phyloP scores from a whole-genome alignment of 768 basidiomycete species.

The Ramaria rubella region DNA sequence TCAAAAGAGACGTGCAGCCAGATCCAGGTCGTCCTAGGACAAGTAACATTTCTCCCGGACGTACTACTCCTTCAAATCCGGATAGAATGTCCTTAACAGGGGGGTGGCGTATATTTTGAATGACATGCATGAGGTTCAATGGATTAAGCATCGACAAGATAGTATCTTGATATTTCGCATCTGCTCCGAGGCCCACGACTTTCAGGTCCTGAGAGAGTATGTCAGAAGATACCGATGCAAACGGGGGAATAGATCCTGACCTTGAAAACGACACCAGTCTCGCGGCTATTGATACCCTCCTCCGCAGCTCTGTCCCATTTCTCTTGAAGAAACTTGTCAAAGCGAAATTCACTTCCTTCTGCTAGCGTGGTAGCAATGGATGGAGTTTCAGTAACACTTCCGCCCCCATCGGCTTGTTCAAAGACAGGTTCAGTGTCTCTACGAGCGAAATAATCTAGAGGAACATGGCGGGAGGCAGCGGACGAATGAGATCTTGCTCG shows the following conservation, averaged over 20 bases:
- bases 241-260: background rate
- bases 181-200: conserved; percentile 53
- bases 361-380: background rate
- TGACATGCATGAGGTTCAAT: conserved; percentile 31
- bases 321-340: conserved; percentile 3
- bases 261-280: conserved; percentile 8
- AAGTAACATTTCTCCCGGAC: conserved; percentile 65
- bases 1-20: conserved; percentile 81
- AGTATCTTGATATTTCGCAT: conserved; percentile 49
- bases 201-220: conserved; percentile 34
- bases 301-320: conserved; percentile 6
- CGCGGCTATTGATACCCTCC: conserved; percentile 8
- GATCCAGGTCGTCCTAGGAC: conserved; percentile 82
- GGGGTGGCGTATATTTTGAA: conserved; percentile 50
- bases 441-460: background rate
- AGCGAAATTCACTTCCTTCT: conserved; percentile 5
- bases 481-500: background rate
- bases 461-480: background rate
- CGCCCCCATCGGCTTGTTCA: background rate
- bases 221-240: background rate
- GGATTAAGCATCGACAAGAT: conserved; percentile 61
- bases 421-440: background rate
- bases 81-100: conserved; percentile 48
- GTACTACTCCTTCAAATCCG: conserved; percentile 50
- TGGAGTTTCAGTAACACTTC: background rate